A percentile compares a stretch with the other conserved stretches of the same genome.
Evolutionary conservation across 768 basidiomycete genomes (phyloP).

Genomic region (Coprinopsis sp.): DNA sequence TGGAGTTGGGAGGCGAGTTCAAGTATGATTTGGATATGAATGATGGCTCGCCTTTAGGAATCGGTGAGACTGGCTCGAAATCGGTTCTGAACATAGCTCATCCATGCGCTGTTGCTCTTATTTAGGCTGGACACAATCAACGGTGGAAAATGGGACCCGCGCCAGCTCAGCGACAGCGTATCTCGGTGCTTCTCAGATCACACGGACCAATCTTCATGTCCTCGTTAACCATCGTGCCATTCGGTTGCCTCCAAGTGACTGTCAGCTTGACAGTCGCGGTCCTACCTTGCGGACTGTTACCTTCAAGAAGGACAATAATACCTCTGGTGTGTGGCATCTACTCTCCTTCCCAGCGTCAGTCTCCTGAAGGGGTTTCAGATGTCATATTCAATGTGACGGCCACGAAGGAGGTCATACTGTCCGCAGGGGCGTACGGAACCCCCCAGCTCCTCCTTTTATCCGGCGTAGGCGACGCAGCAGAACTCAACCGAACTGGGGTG

Average conservation of each 20-base stretch:
- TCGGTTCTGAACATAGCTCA: not conserved
- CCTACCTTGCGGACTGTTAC: constrained; percentile 6
- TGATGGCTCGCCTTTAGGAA: constrained; percentile 35
- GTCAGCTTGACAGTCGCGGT: not conserved
- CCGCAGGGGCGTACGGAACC: constrained; percentile 18
- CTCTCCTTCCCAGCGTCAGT: not conserved
- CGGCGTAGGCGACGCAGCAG: constrained; percentile 16
- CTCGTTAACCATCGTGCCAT: constrained; percentile 9
- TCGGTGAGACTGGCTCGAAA: constrained; percentile 25
- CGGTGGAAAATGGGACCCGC: constrained; percentile 13
- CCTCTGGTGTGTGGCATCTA: not conserved
- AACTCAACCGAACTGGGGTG: constrained; percentile 14
- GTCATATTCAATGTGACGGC: constrained; percentile 28
- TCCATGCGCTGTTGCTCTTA: not conserved
- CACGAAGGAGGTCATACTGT: constrained; percentile 44
- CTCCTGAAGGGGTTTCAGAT: not conserved
- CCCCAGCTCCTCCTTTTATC: constrained; percentile 20
- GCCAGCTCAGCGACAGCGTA: constrained; percentile 20
- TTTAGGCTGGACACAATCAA: constrained; percentile 9
- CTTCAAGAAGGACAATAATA: not conserved
- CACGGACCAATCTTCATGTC: constrained; percentile 19
- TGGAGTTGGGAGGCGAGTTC: constrained; percentile 31
- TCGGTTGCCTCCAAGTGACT: not conserved
- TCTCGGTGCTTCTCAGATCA: constrained; percentile 14
- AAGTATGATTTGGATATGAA: constrained; percentile 39